Evolutionary conservation across 2,329 filamentous ascomycete genomes (phyloP).

Genomic region (Zopfia rhizophila): DNA sequence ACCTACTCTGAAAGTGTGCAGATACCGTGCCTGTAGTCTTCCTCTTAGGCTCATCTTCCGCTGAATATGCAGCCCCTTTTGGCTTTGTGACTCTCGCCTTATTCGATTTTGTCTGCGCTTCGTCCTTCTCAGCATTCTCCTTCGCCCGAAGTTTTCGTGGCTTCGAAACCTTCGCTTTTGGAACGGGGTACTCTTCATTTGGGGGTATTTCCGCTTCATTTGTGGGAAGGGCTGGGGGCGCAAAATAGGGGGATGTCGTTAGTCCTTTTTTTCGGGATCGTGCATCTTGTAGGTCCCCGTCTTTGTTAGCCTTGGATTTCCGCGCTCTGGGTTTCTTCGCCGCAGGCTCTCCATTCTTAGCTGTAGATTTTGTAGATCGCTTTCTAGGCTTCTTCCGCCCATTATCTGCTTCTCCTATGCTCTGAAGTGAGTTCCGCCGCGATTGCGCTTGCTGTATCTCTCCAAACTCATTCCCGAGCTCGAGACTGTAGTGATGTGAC

Average conservation of each 20-base stretch:
- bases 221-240: conserved; percentile 8
- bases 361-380: conserved; percentile 22
- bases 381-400: conserved; percentile 31
- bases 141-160: conserved; percentile 44
- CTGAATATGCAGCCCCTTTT: conserved; percentile 13
- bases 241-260: conserved; percentile 36
- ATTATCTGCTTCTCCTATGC: conserved; percentile 1
- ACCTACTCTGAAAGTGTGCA: conserved; percentile 30
- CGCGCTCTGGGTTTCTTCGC: conserved; percentile 37
- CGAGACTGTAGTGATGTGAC: conserved; percentile 38
- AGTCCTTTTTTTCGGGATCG: conserved; percentile 10
- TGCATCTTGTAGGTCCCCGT: conserved; percentile 21
- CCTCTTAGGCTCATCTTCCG: conserved; percentile 19
- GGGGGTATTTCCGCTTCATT: conserved; percentile 18
- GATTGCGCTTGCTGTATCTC: conserved; percentile 16
- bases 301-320: conserved; percentile 36
- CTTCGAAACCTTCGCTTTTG: conserved; percentile 35
- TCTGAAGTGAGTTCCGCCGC: conserved; percentile 5
- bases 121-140: conserved; percentile 23
- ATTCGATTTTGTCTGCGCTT: conserved; percentile 34
- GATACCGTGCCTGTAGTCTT: conserved; percentile 32
- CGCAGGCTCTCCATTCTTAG: conserved; percentile 23
- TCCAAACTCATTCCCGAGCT: conserved; percentile 22
- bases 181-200: no score
- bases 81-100: conserved; percentile 38